Evolutionary conservation across 1,139 yeast genomes (phyloP).

Genomic region (Diutina siamensis): DNA sequence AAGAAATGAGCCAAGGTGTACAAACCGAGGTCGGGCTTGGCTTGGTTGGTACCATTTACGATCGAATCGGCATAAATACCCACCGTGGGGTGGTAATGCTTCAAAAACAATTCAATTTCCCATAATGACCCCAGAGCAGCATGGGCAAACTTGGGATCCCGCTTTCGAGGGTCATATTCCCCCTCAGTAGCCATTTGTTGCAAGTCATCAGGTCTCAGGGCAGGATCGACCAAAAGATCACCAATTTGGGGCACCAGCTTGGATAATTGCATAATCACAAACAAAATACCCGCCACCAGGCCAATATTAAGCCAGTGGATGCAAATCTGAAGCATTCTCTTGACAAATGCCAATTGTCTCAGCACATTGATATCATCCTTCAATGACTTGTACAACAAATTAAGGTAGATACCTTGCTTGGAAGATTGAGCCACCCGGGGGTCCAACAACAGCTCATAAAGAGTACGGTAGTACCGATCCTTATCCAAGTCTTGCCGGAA

Average conservation of each 20-base stretch:
- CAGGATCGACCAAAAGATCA: constrained; percentile 18
- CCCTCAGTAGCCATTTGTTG: constrained; percentile 7
- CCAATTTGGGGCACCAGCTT: constrained; percentile 31
- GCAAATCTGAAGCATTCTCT: constrained; percentile 79
- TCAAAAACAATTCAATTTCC: constrained; percentile 66
- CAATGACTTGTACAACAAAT: constrained; percentile 73
- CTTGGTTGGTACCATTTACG: constrained; percentile 31
- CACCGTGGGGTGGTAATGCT: constrained; percentile 90
- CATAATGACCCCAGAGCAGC: constrained; percentile 75
- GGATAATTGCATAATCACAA: constrained; percentile 53
- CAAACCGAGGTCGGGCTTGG: constrained; percentile 82
- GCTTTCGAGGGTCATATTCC: constrained; percentile 68
- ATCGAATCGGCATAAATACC: constrained; percentile 67
- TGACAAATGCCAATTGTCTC: constrained; percentile 81
- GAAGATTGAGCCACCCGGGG: constrained; percentile 75
- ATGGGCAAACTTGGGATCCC: constrained; percentile 84
- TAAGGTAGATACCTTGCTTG: constrained; percentile 81
- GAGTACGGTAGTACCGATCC: constrained; percentile 77
- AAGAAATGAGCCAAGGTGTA: constrained; percentile 83
- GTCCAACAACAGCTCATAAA: constrained; percentile 84
- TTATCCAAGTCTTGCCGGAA: constrained; percentile 42
- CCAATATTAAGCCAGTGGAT: constrained; percentile 83
- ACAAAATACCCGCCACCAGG: constrained; percentile 83
- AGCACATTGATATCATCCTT: constrained; percentile 48
- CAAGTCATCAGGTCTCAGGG: constrained; percentile 16